These are phyloP conservation scores for Rickenella mellea DNA, from an alignment of 768 basidiomycete genomes.

Conservation along the genomic window DNA sequence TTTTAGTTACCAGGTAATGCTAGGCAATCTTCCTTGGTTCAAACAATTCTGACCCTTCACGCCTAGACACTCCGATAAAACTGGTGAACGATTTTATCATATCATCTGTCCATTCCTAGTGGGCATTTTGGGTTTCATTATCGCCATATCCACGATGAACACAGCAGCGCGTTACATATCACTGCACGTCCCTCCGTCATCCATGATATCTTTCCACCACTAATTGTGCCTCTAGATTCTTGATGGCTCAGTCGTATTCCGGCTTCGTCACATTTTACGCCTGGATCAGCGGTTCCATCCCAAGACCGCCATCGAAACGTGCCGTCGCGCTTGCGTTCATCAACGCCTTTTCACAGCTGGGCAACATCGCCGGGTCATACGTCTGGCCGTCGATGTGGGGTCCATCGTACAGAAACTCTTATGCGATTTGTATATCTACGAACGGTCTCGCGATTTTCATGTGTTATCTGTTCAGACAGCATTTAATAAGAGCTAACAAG, in stretches of 20 bases:
- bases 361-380: constrained; percentile 77
- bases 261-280: constrained; percentile 59
- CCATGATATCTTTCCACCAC: not conserved
- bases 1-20: constrained; percentile 39
- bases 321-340: constrained; percentile 80
- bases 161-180: constrained; percentile 54
- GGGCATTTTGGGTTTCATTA: constrained; percentile 60
- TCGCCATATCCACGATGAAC: constrained; percentile 58
- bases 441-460: constrained; percentile 41
- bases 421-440: constrained; percentile 60
- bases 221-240: constrained; percentile 36
- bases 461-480: constrained; percentile 37
- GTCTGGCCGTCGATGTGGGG: constrained; percentile 65
- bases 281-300: constrained; percentile 50
- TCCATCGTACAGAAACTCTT: constrained; percentile 60
- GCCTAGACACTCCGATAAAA: constrained; percentile 58
- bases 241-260: constrained; percentile 68
- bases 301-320: constrained; percentile 78
- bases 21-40: not conserved
- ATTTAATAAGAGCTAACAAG: constrained; percentile 32
- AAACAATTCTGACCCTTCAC: constrained; percentile 2
- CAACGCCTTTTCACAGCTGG: constrained; percentile 74
- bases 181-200: constrained; percentile 31
- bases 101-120: constrained; percentile 40
- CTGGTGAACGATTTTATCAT: constrained; percentile 65